phyloP scores from a whole-genome alignment of 148 eudicot species.

The Beta vulgaris region DNA sequence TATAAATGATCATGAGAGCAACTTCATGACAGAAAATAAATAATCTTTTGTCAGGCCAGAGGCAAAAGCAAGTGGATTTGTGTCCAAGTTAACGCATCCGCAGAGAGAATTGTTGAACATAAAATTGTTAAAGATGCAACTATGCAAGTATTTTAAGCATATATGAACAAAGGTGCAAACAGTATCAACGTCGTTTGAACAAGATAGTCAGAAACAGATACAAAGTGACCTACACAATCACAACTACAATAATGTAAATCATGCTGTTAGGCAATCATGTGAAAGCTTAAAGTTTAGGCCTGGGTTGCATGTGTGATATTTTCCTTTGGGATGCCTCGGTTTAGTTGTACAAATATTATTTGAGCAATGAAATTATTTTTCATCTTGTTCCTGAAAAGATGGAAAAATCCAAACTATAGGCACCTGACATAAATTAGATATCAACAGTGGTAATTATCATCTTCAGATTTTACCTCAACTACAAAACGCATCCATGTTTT shows the following conservation, averaged over 20 bases:
- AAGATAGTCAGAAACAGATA: background rate
- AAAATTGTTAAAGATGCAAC: background rate
- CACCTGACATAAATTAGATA: background rate
- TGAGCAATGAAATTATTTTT: background rate
- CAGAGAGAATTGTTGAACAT: background rate
- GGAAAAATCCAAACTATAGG: background rate
- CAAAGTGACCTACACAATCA: background rate
- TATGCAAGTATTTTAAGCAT: background rate
- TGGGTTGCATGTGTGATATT: background rate
- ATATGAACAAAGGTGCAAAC: background rate
- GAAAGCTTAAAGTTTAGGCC: background rate
- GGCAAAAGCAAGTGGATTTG: too few relatives aligned
- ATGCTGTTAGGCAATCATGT: background rate
- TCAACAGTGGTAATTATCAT: background rate
- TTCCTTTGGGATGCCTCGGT: background rate
- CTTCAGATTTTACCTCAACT: conserved; percentile 60
- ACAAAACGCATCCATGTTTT: conserved; percentile 80
- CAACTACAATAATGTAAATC: background rate
- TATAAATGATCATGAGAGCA: background rate
- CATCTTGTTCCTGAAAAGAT: background rate
- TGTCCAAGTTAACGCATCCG: too few relatives aligned
- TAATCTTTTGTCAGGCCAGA: background rate
- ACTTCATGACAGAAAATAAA: background rate
- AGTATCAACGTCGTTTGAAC: background rate
- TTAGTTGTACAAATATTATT: background rate